Base-by-base conservation (phyloP, 169 alveolate genomes). In the Plasmodium vinckei region DNA sequence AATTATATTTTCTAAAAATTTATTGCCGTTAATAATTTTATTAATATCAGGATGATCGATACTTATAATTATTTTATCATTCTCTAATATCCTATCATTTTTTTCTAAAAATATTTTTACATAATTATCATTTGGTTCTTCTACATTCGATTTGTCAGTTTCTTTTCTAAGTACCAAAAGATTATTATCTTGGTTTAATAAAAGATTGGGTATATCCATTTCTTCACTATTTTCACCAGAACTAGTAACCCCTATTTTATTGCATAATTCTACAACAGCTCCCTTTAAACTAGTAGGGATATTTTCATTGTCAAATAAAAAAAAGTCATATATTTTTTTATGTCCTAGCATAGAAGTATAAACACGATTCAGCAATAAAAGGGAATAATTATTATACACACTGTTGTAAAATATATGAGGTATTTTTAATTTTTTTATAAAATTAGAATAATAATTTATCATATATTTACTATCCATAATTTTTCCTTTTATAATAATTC, bases 401-500 rank as follows among this genome's bases (percentile, higher is more conserved):
- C 59, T 64, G 19, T 17, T 39, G 51, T 77, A 64, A 47, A 7
- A 57, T 46, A 77, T 15, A 64, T 47, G 65, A 3, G 42, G 42
- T 5, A 56, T 27, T 39, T 51, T 51, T 13, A 13, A 6, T 13
- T 51, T 13, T 51, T 51, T 51, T 13, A 51, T 13, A 13, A 15
- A 51, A 51, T 51, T 2, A 5, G 59, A 51, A 13, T 51, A 3
- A 51, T 51, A 13, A 51, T 51, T 12, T 13, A 51, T 15, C 5
- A 51, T 2, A 13, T 13, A 51, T 13, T 27, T 9, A 2, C 19
- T 1, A 13, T 27, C 56, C 33, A 82, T 68, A 56, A 82, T 51
- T 44, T 51, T 67, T 0, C 86, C 73, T 47, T 54, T 65, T 56
- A 82, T n/a, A 12, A 82, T 0, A 42, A 82, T 82, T 2, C 98